Conservation (phyloP, 192 early-diverging fungal species). For the Gaertneriomyces sp. region DNA sequence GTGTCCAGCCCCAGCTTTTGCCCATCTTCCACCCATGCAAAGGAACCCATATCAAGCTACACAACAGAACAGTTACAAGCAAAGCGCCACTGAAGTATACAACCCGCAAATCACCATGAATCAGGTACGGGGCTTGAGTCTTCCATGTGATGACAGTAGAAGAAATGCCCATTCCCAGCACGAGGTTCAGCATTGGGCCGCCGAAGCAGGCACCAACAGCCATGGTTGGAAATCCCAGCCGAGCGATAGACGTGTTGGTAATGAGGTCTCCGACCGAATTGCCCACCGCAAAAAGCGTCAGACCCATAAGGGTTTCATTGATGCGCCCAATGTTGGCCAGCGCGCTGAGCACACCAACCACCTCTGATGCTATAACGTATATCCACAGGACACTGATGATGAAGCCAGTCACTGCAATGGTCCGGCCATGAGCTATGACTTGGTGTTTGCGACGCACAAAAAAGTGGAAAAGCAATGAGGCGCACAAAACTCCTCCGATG, state of each 20-base stretch:
- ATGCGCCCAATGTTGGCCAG: slow-evolving; percentile 74
- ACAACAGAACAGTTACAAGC: background rate
- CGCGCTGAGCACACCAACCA: slow-evolving; percentile 77
- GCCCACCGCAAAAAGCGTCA: slow-evolving; percentile 77
- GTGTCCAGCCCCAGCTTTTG: too few relatives aligned
- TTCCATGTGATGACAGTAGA: slow-evolving; percentile 15
- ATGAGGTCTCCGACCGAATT: slow-evolving; percentile 71
- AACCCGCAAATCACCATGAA: background rate
- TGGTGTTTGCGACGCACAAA: background rate
- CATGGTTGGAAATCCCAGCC: slow-evolving; percentile 90
- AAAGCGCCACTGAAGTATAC: slow-evolving; percentile 3
- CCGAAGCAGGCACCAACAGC: slow-evolving; percentile 94
- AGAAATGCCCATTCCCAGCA: slow-evolving; percentile 81
- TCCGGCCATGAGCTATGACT: slow-evolving; percentile 19
- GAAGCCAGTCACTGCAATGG: slow-evolving; percentile 62
- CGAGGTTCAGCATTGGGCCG: slow-evolving; percentile 83
- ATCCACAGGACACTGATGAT: slow-evolving; percentile 79
- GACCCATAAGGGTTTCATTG: slow-evolving; percentile 73
- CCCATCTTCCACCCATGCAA: too few relatives aligned
- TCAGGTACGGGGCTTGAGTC: slow-evolving; percentile 4
- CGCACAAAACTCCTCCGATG: slow-evolving; percentile 4
- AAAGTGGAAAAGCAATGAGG: too few relatives aligned
- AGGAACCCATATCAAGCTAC: too few relatives aligned
- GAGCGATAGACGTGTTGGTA: slow-evolving; percentile 87
- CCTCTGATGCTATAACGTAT: slow-evolving; percentile 82